phyloP scores from a whole-genome alignment of 257 asterid species.

The Primulina huaijiensis region DNA sequence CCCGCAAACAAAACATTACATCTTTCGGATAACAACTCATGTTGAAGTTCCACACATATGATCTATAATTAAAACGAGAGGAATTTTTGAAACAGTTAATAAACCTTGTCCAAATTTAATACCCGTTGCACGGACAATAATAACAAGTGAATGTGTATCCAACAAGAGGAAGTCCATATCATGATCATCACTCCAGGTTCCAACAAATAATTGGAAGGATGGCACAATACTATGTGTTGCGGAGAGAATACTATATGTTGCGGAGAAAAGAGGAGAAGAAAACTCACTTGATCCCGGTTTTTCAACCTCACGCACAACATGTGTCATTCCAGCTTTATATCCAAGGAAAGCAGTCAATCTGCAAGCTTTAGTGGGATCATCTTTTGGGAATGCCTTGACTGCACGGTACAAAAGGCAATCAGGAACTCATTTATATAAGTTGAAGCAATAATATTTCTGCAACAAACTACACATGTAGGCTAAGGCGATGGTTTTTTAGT shows the following conservation, averaged over 20 bases:
- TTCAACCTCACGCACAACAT: constrained; percentile 79
- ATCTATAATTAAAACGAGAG: too few relatives aligned
- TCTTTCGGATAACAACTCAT: neutral
- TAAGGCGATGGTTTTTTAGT: too few relatives aligned
- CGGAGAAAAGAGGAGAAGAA: neutral
- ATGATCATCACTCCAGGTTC: neutral
- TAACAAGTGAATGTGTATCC: too few relatives aligned
- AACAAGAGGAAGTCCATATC: neutral
- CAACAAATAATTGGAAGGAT: neutral
- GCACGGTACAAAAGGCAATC: constrained; percentile 18
- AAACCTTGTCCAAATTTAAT: too few relatives aligned
- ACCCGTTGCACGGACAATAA: too few relatives aligned
- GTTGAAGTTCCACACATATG: too few relatives aligned
- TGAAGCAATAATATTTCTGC: too few relatives aligned
- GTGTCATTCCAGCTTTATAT: constrained; percentile 91
- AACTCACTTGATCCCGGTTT: constrained; percentile 88
- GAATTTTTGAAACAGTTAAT: too few relatives aligned
- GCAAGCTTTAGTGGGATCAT: constrained; percentile 58
- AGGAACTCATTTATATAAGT: too few relatives aligned
- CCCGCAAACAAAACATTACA: neutral
- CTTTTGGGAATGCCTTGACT: constrained; percentile 87
- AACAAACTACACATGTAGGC: too few relatives aligned
- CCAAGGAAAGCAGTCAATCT: constrained; percentile 76
- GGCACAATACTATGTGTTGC: neutral
- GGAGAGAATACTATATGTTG: neutral